phyloP scores from a whole-genome alignment of 164 flowering plant species.

The Sedum album region DNA sequence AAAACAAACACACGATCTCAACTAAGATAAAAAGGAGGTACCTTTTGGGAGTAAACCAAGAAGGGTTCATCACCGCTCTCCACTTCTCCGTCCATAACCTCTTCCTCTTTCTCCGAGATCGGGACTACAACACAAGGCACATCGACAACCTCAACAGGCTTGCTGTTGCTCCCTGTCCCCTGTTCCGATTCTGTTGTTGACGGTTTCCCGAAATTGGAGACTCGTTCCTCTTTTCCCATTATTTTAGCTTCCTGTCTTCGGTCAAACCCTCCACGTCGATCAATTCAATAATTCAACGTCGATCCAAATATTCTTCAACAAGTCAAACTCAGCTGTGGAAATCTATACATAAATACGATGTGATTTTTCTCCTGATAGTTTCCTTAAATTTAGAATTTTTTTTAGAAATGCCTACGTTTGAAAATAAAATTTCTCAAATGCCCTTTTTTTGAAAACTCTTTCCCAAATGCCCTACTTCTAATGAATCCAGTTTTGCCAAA shows the following conservation, averaged over 20 bases:
- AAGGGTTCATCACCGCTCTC: slow-evolving; percentile 22
- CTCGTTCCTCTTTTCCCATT: slow-evolving; percentile 6
- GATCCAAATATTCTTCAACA: not conserved
- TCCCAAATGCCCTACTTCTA: too few species aligned
- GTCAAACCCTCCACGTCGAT: not conserved
- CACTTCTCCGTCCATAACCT: slow-evolving; percentile 15
- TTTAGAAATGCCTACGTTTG: too few species aligned
- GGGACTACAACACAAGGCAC: slow-evolving; percentile 4
- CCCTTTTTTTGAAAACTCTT: too few species aligned
- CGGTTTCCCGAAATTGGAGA: not conserved
- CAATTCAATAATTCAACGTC: not conserved
- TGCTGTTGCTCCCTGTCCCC: not conserved
- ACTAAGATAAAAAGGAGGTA: not conserved
- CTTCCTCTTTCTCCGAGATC: slow-evolving; percentile 4
- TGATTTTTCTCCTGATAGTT: not conserved
- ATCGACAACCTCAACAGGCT: not conserved
- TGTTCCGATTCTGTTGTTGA: slow-evolving; percentile 1
- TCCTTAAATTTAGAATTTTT: not conserved
- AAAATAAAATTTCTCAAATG: too few species aligned
- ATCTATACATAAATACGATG: not conserved
- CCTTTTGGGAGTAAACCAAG: slow-evolving; percentile 54
- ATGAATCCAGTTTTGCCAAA: too few species aligned
- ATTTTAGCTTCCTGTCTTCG: not conserved
- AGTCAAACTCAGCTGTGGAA: not conserved
- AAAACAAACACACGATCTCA: not conserved